Base-by-base conservation (phyloP, 2,329 filamentous ascomycete genomes). In the Xylaria polymorpha region DNA sequence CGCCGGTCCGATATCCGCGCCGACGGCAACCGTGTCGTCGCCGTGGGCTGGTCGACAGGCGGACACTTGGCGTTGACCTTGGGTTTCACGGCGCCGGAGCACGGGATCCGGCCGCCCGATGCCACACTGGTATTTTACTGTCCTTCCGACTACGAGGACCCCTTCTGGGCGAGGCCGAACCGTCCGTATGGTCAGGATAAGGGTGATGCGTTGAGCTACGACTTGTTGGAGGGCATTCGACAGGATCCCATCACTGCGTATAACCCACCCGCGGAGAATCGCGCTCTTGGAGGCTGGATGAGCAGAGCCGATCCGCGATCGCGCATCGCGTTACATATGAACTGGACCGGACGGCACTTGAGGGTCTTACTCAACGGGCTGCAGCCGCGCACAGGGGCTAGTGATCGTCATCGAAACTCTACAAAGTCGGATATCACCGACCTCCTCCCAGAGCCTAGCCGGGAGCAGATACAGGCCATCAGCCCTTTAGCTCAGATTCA, bases 301-400 rank as follows among this genome's bases (percentile, higher is more conserved):
- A 62, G 70, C 20, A 66, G 51, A 25, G 70, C 48, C 0, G 81
- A 84, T 65, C 72, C 79, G 0, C 81, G 83, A 15, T 76, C 67
- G 18, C 78, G 81, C 4, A 76, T 84, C 10, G 72, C 78, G 1
- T 73, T 84, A 0, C 78, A 83, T 66, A 83, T 84, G 75, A 83
- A 83, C 70, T 83, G 80, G 81, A 74, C 77, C 25, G 81, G 74
- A 0, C 79, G 80, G 50, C 77, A 76, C 0, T 71, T 85, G 0
- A 81, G 77, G 0, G 71, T 83, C 0, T 67, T 84, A 1, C 61
- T 81, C n/a, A 57, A 73, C 18, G 80, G 78, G 1, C 60, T 79
- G 12, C 25, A 29, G 25, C 25, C 25, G 4, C 25, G 25, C 25
- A 29, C 25, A 29, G 25, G 25, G 25, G 25, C 25, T 4, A 29